Percentiles rank a stretch among this genome's conserved stretches.
Evolutionary conservation across 2,329 filamentous ascomycete species (phyloP).

Genomic region (Fusarium abutilonis): DNA sequence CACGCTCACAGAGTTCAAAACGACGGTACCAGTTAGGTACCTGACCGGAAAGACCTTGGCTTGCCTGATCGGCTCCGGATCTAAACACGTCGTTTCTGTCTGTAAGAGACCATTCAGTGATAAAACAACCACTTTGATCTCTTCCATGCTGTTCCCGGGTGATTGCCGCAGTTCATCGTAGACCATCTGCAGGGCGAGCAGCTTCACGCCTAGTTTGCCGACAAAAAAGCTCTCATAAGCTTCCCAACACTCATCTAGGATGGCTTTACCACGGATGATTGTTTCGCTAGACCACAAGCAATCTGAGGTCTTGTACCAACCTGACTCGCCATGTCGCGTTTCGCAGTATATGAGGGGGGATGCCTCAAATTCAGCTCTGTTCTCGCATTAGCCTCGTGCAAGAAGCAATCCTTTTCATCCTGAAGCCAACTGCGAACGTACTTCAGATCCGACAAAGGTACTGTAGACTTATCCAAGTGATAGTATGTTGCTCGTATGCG

Average conservation of each 20-base stretch:
- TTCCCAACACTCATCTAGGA: constrained; percentile 17
- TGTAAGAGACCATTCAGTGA: constrained; percentile 22
- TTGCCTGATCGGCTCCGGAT: constrained; percentile 20
- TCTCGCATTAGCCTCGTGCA: no score
- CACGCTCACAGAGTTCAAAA: constrained; percentile 3
- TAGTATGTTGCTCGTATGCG: constrained; percentile 2
- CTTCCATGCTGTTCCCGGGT: neutral
- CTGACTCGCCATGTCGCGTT: neutral
- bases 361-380: accelerated
- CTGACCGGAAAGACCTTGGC: constrained; percentile 28
- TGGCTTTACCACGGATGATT: constrained; percentile 19
- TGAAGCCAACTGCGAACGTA: no score
- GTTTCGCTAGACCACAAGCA: constrained; percentile 34
- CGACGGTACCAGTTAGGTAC: constrained; percentile 5
- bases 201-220: constrained; percentile 18
- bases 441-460: neutral
- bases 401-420: no score
- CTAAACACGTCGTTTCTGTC: neutral
- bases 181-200: constrained; percentile 29
- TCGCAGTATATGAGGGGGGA: no score
- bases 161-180: constrained; percentile 32
- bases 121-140: constrained; percentile 16
- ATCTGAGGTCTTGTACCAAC: constrained; percentile 25
- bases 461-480: constrained; percentile 9
- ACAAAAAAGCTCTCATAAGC: constrained; percentile 18